Percentiles rank a stretch among this genome's conserved stretches.
These are phyloP conservation scores for Ampelomyces quisqualis DNA, from an alignment of 2,329 filamentous ascomycete species.

Conservation along the genomic window DNA sequence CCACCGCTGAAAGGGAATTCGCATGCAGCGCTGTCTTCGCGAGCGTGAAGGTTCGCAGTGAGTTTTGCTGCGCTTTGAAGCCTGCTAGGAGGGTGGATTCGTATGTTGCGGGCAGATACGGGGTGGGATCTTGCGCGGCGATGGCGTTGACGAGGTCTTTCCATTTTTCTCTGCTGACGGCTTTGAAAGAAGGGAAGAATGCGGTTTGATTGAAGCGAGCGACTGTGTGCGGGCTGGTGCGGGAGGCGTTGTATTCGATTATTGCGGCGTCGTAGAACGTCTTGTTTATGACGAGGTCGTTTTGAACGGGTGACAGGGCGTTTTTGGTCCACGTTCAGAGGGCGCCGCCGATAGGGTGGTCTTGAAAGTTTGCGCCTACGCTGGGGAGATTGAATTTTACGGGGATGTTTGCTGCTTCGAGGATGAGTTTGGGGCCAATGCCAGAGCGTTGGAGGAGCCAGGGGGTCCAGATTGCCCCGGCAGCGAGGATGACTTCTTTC, in stretches of 20 bases:
- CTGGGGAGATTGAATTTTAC: slow-evolving; percentile 24
- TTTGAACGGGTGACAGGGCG: background rate
- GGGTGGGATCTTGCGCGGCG: slow-evolving; percentile 8
- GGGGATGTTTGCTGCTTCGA: slow-evolving; percentile 21
- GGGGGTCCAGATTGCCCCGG: slow-evolving; percentile 19
- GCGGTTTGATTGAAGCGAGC: slow-evolving; percentile 14
- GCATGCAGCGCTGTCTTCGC: slow-evolving; percentile 22
- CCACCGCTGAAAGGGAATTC: slow-evolving; percentile 22
- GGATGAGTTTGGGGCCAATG: slow-evolving; percentile 16
- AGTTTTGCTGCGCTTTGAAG: slow-evolving; percentile 21
- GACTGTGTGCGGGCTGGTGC: slow-evolving; percentile 17
- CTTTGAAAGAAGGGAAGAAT: slow-evolving; percentile 15
- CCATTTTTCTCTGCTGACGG: slow-evolving; percentile 3
- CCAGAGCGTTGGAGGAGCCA: slow-evolving; percentile 21
- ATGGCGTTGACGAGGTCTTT: slow-evolving; percentile 9
- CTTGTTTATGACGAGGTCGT: slow-evolving; percentile 7
- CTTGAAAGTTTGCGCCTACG: slow-evolving; percentile 40
- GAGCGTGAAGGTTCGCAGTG: slow-evolving; percentile 16
- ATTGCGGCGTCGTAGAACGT: slow-evolving; percentile 22
- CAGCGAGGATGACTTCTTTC: slow-evolving; percentile 19
- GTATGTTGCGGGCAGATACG: slow-evolving; percentile 13
- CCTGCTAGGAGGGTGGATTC: slow-evolving; percentile 7
- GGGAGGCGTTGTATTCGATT: slow-evolving; percentile 8
- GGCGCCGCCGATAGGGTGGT: slow-evolving; percentile 18
- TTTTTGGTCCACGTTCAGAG: slow-evolving; percentile 10